phyloP scores from a whole-genome alignment of 2,329 filamentous ascomycete species.

The Blastomyces parvus region DNA sequence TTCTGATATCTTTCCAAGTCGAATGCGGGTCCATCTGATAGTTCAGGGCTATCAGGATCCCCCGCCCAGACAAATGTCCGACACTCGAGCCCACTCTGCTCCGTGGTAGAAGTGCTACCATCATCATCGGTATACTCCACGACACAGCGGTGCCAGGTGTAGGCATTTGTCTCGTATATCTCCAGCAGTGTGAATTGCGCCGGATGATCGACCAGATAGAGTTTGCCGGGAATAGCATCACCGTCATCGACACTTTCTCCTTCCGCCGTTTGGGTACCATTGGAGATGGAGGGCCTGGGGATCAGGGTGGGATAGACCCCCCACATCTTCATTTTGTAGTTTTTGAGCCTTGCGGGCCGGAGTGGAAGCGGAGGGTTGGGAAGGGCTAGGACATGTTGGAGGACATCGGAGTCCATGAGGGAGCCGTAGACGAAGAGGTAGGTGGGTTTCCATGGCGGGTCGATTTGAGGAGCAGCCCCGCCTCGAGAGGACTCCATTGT shows the following conservation, averaged over 20 bases:
- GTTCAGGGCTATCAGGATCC: constrained; percentile 6
- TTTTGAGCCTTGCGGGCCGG: constrained; percentile 8
- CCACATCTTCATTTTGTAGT: constrained; percentile 16
- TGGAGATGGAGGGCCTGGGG: not conserved
- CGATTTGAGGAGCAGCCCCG: not conserved
- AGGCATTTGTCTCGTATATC: constrained; percentile 13
- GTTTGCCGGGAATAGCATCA: constrained; percentile 7
- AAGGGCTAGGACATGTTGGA: constrained; percentile 10
- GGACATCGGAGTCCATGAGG: constrained; percentile 13
- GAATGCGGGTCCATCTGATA: constrained; percentile 10
- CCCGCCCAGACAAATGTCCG: constrained; percentile 13
- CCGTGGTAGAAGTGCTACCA: not conserved
- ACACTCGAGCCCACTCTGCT: constrained; percentile 9
- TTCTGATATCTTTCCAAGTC: constrained; percentile 11
- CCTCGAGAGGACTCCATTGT: not conserved
- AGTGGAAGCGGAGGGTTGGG: constrained; percentile 6
- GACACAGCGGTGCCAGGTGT: constrained; percentile 9
- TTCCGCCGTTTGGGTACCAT: no score
- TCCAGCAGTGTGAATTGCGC: constrained; percentile 11
- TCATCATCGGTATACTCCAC: constrained; percentile 9
- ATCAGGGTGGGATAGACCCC: constrained; percentile 12
- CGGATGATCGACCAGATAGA: constrained; percentile 10
- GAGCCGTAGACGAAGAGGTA: constrained; percentile 15
- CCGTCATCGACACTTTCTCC: not conserved
- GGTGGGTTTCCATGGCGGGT: constrained; percentile 3